These are phyloP conservation scores for Naematelia encephala DNA, from an alignment of 768 basidiomycete species.

Conservation along the genomic window DNA sequence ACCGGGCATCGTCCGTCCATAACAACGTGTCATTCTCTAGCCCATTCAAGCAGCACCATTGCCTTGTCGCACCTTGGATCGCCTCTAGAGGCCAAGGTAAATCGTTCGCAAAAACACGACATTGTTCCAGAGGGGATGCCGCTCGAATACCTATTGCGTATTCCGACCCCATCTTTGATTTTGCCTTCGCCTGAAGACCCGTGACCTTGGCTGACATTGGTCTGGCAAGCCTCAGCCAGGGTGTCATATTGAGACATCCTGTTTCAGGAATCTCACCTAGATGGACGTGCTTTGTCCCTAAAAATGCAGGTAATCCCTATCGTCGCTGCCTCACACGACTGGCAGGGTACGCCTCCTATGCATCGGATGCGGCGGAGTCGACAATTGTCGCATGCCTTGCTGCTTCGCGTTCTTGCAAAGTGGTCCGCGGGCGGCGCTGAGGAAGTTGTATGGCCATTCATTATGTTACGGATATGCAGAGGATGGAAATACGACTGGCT, in stretches of 20 bases:
- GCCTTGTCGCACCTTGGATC: not conserved
- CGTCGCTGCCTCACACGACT: not conserved
- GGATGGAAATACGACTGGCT: too few relatives aligned
- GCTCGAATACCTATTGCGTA: too few relatives aligned
- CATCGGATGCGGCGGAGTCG: conserved; percentile 2
- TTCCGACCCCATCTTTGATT: not conserved
- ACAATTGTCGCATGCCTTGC: conserved; percentile 3
- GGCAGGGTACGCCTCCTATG: conserved; percentile 1
- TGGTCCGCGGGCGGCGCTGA: too few relatives aligned
- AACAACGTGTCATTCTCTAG: not conserved
- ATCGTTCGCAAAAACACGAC: not conserved
- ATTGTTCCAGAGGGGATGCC: not conserved
- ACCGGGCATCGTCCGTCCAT: not conserved
- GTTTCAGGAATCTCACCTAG: not conserved
- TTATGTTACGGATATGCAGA: too few relatives aligned
- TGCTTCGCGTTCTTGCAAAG: too few relatives aligned
- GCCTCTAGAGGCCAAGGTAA: not conserved
- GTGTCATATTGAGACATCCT: not conserved
- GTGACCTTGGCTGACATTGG: not conserved
- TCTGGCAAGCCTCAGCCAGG: not conserved
- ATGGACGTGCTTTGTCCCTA: conserved; percentile 6
- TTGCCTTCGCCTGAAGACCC: too few relatives aligned
- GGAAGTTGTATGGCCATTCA: too few relatives aligned
- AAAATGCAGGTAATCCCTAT: not conserved
- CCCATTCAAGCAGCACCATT: not conserved